Evolutionary conservation across 208 protist genomes (phyloP).

Genomic region (Blastocrithidia nonstop): DNA sequence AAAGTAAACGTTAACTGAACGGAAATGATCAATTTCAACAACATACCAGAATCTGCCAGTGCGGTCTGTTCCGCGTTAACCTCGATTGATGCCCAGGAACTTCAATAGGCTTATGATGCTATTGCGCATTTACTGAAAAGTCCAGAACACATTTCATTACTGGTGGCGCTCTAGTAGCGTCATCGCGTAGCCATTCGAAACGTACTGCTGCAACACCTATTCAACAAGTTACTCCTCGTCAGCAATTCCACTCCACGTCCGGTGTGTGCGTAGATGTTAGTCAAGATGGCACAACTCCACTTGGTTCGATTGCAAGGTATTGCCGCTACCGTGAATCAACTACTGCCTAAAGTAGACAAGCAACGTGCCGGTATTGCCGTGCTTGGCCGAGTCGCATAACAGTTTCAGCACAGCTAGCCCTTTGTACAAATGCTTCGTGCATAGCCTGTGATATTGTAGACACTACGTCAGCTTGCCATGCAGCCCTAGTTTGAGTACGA

Average conservation of each 20-base stretch:
- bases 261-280: slow-evolving; percentile 25
- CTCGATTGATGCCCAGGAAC: slow-evolving; percentile 3
- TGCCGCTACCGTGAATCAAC: slow-evolving; percentile 23
- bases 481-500: slow-evolving; percentile 48
- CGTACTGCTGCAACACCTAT: slow-evolving; percentile 30
- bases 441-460: slow-evolving; percentile 10
- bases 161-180: slow-evolving; percentile 17
- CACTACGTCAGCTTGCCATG: slow-evolving; percentile 20
- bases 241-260: slow-evolving; percentile 9
- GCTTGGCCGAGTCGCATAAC: slow-evolving; percentile 34
- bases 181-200: slow-evolving; percentile 31
- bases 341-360: slow-evolving; percentile 21
- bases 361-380: slow-evolving; percentile 24
- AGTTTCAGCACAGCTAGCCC: slow-evolving; percentile 14
- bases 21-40: slow-evolving; percentile 3
- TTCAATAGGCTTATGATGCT: slow-evolving; percentile 4
- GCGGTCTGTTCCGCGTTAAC: slow-evolving; percentile 4
- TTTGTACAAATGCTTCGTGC: slow-evolving; percentile 17
- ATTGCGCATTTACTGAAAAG: slow-evolving; percentile 27
- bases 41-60: slow-evolving; percentile 7
- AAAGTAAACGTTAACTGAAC: background rate
- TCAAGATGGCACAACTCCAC: slow-evolving; percentile 26
- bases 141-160: slow-evolving; percentile 31
- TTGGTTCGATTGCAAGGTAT: slow-evolving; percentile 40
- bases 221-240: slow-evolving; percentile 14